Evolutionary conservation across 2,329 filamentous ascomycete genomes (phyloP).

Genomic region (Botrytis galanthina): DNA sequence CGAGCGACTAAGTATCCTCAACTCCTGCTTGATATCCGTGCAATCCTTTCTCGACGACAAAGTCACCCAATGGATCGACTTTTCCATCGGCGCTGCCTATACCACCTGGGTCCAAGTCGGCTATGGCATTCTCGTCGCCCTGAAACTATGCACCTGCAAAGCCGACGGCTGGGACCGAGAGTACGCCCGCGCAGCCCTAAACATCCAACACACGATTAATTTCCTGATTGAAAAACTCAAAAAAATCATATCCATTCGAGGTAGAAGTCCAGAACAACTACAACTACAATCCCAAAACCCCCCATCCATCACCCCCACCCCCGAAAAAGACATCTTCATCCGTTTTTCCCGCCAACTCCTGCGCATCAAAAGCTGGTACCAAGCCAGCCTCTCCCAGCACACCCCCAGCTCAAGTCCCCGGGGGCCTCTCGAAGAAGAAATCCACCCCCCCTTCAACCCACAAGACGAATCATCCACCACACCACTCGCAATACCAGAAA

Average conservation of each 20-base stretch:
- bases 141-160: constrained; percentile 19
- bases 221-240: background rate
- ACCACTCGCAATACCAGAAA: background rate
- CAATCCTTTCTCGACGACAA: constrained; percentile 19
- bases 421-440: background rate
- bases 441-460: background rate
- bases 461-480: background rate
- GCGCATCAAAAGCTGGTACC: background rate
- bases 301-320: background rate
- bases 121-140: constrained; percentile 20
- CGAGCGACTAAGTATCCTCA: constrained; percentile 19
- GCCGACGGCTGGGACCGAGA: constrained; percentile 23
- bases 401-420: rapidly evolving
- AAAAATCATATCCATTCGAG: background rate
- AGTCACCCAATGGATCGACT: background rate
- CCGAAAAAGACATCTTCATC: background rate
- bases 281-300: too few species aligned
- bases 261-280: background rate
- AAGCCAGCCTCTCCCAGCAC: background rate
- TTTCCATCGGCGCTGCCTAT: constrained; percentile 16
- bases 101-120: constrained; percentile 15
- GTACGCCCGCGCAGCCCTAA: background rate
- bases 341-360: background rate
- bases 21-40: constrained; percentile 21
- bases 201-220: background rate